These are phyloP conservation scores for Graphilbum ipis-grandicollis DNA, from an alignment of 2,329 filamentous ascomycete genomes.

Conservation along the genomic window DNA sequence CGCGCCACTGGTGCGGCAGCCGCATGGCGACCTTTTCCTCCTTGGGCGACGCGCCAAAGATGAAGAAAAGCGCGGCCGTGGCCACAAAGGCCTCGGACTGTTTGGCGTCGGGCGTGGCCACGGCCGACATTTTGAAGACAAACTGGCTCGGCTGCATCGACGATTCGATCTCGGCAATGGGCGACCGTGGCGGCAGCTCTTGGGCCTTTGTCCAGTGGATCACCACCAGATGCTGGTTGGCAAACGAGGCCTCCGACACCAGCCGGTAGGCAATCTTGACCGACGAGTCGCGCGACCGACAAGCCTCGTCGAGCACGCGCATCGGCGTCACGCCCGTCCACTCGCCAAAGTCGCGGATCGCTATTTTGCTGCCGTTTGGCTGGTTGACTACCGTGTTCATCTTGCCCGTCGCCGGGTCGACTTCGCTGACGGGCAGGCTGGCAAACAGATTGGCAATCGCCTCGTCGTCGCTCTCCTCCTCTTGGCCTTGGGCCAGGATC, in stretches of 20 bases:
- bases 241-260: conserved; percentile 57
- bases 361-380: conserved; percentile 34
- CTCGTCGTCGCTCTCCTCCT: conserved; percentile 32
- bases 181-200: conserved; percentile 21
- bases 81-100: conserved; percentile 83
- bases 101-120: conserved; percentile 56
- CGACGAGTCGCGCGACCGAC: conserved; percentile 58
- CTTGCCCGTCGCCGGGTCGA: conserved; percentile 40
- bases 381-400: conserved; percentile 36
- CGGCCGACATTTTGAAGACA: conserved; percentile 53
- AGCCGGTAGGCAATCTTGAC: conserved; percentile 50
- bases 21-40: conserved; percentile 75
- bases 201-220: conserved; percentile 69
- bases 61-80: conserved; percentile 62
- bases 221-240: conserved; percentile 56
- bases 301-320: conserved; percentile 71
- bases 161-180: conserved; percentile 25
- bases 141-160: conserved; percentile 32
- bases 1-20: conserved; percentile 65
- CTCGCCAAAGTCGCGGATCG: conserved; percentile 70
- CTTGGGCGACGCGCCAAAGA: conserved; percentile 60
- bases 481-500: conserved; percentile 16
- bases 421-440: conserved; percentile 41
- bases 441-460: conserved; percentile 38
- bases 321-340: conserved; percentile 60